Conservation (phyloP, 2,329 filamentous ascomycete species). For the Coniochaeta sp. region DNA sequence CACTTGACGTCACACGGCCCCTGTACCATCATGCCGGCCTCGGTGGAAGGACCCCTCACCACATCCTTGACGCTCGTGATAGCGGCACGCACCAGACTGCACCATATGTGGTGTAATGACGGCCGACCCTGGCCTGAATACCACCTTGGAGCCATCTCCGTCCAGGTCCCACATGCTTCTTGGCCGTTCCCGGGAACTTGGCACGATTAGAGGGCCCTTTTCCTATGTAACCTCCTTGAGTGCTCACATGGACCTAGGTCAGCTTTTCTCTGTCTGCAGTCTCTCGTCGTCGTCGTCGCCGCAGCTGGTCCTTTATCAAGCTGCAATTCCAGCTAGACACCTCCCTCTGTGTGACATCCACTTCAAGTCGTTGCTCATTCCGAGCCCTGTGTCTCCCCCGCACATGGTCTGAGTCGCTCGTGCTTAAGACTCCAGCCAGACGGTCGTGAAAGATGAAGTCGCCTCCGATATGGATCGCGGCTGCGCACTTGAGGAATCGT, state of each 20-base stretch:
- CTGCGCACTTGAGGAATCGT: conserved; percentile 11
- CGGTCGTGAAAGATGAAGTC: conserved; percentile 11
- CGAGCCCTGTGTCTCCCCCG: neutral
- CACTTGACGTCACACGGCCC: neutral
- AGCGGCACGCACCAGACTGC: neutral
- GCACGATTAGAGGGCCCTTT: neutral
- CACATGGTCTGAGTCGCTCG: neutral
- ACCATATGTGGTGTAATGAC: neutral
- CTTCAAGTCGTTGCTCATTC: neutral
- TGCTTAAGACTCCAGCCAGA: neutral
- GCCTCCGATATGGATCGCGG: conserved; percentile 4
- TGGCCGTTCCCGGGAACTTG: neutral
- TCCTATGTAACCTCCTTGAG: neutral
- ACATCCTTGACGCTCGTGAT: neutral
- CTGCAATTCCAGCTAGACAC: neutral
- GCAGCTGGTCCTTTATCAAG: neutral
- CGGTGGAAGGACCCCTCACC: neutral
- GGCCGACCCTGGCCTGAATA: neutral
- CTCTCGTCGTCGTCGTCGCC: neutral
- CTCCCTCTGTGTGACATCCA: neutral
- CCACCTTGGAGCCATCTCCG: neutral
- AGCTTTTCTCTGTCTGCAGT: neutral
- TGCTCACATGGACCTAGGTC: neutral
- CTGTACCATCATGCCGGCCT: neutral
- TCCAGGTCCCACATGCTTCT: neutral